phyloP scores from a whole-genome alignment of 495 filamentous ascomycete genomes.

The Neurospora sublineolata region DNA sequence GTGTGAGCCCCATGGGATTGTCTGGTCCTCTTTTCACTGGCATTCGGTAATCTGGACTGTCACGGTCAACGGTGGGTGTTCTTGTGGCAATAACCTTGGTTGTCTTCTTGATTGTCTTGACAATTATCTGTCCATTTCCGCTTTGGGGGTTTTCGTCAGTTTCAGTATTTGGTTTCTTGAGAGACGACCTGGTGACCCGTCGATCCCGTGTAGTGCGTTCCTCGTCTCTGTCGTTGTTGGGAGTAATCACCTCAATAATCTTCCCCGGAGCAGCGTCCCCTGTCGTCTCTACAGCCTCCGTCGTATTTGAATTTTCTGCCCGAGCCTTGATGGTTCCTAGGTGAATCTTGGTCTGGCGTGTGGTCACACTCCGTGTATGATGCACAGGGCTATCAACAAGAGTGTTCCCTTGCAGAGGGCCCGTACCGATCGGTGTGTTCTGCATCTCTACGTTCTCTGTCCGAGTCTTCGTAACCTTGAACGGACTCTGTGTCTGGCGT shows the following conservation, averaged over 20 bases:
- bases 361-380: background rate
- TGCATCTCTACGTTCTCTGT: background rate
- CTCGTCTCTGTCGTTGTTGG: background rate
- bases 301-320: background rate
- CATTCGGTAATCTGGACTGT: slow-evolving; percentile 15
- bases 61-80: background rate
- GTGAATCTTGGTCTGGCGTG: background rate
- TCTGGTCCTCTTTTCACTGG: slow-evolving; percentile 23
- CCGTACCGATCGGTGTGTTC: background rate
- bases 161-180: background rate
- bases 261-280: background rate
- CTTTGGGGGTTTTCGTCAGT: background rate
- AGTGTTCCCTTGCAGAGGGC: background rate
- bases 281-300: background rate
- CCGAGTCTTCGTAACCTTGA: background rate
- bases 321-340: background rate
- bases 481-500: background rate
- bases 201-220: background rate
- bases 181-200: background rate
- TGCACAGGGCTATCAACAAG: background rate
- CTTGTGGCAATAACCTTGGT: background rate
- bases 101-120: background rate
- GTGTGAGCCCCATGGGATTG: slow-evolving; percentile 37
- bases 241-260: background rate
- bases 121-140: background rate